Evolutionary conservation across 495 filamentous ascomycete genomes (phyloP).

Genomic region (Rusavskia elegans): DNA sequence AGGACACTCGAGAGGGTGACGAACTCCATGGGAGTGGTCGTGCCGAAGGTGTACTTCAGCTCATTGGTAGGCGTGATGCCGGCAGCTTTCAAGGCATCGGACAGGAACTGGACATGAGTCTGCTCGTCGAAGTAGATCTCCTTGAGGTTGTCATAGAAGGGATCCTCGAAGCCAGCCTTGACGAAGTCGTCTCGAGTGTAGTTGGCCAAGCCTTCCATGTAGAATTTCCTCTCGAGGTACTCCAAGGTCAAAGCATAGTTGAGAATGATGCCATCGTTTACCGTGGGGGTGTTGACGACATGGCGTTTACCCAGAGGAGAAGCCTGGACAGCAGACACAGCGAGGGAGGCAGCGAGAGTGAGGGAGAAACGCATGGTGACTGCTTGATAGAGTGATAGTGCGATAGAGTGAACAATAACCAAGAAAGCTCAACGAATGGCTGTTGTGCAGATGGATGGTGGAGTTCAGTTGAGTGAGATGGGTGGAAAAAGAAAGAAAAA

Average conservation of each 20-base stretch:
- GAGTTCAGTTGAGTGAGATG: not conserved
- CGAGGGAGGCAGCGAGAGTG: not conserved
- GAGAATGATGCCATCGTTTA: slow-evolving; percentile 5
- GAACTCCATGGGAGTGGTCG: slow-evolving; percentile 24
- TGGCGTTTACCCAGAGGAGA: not conserved
- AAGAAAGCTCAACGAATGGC: not conserved
- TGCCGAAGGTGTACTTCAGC: slow-evolving; percentile 27
- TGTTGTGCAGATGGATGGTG: not conserved
- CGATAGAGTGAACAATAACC: not conserved
- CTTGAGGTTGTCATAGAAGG: slow-evolving; percentile 27
- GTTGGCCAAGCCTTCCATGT: slow-evolving; percentile 42
- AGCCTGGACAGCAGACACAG: not conserved
- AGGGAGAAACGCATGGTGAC: slow-evolving; percentile 1
- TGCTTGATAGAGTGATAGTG: not conserved
- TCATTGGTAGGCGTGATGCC: slow-evolving; percentile 20
- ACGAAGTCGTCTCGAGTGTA: slow-evolving; percentile 43
- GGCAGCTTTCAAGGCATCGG: slow-evolving; percentile 23
- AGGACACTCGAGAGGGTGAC: slow-evolving; percentile 26
- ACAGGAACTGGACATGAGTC: slow-evolving; percentile 28
- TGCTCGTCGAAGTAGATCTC: slow-evolving; percentile 26
- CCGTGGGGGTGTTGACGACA: not conserved
- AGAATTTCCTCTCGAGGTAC: slow-evolving; percentile 47
- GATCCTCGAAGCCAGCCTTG: slow-evolving; percentile 32
- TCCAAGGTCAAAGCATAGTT: slow-evolving; percentile 41
- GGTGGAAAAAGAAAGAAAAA: not conserved